A percentile compares a stretch with the other conserved stretches of the same genome.
Conservation (phyloP, 2,329 filamentous ascomycete genomes). For the Fusarium tuaranense region DNA sequence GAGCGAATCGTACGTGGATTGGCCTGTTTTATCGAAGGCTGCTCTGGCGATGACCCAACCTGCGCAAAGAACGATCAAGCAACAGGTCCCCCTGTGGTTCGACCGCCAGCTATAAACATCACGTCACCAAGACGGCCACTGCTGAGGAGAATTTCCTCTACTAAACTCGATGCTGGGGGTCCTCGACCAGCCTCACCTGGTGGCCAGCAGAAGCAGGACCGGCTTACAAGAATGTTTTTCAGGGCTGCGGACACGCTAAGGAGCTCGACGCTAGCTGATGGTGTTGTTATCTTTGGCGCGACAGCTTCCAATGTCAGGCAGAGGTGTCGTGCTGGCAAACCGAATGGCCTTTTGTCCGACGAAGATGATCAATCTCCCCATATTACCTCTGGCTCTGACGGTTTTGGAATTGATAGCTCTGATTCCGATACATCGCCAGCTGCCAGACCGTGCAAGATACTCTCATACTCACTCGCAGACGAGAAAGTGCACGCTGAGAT, state of each 20-base stretch:
- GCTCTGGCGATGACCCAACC: slow-evolving; percentile 45
- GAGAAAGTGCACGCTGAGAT: slow-evolving; percentile 40
- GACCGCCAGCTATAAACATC: slow-evolving; percentile 35
- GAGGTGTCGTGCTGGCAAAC: slow-evolving; percentile 1
- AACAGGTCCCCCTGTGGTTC: slow-evolving; percentile 14
- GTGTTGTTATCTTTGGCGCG: slow-evolving; percentile 47
- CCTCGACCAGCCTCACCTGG: background rate
- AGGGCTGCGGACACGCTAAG: slow-evolving; percentile 46
- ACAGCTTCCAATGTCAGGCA: slow-evolving; percentile 38
- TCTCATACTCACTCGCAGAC: slow-evolving; percentile 45
- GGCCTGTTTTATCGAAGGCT: slow-evolving; percentile 65
- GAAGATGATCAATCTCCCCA: slow-evolving; percentile 32
- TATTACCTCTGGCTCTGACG: slow-evolving; percentile 34
- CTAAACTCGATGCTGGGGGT: slow-evolving; percentile 15
- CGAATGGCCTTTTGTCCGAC: slow-evolving; percentile 13
- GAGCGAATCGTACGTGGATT: slow-evolving; percentile 67
- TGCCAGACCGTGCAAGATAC: slow-evolving; percentile 44
- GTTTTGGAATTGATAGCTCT: slow-evolving; percentile 43
- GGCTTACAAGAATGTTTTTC: slow-evolving; percentile 42
- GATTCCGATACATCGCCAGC: slow-evolving; percentile 45
- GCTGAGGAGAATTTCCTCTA: slow-evolving; percentile 14
- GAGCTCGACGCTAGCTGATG: slow-evolving; percentile 47
- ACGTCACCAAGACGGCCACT: slow-evolving; percentile 21
- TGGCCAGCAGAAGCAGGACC: slow-evolving; percentile 29
- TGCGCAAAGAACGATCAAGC: slow-evolving; percentile 19